phyloP scores from a whole-genome alignment of 202 grass and related monocot species.

The Panicum virgatum region DNA sequence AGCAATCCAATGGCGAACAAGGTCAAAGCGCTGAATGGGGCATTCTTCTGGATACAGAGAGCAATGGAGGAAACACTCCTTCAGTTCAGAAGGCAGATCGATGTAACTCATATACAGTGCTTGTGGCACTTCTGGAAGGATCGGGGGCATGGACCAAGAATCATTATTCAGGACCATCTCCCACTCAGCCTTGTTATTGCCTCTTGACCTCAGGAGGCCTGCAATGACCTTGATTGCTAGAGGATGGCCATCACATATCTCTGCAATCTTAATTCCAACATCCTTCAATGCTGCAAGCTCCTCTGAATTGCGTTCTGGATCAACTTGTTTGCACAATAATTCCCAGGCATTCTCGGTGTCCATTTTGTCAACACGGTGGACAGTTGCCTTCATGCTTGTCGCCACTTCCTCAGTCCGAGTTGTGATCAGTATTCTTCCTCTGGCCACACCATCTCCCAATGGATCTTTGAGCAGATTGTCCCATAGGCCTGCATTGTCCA shows the following conservation, averaged over 20 bases:
- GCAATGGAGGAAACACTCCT: conserved; percentile 83
- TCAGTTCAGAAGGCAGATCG: conserved; percentile 71
- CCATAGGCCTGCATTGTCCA: conserved; percentile 63
- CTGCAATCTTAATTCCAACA: conserved; percentile 63
- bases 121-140: conserved; percentile 55
- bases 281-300: conserved; percentile 48
- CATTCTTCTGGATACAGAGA: conserved; percentile 67
- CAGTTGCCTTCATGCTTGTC: conserved; percentile 45
- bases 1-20: conserved; percentile 77
- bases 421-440: conserved; percentile 70
- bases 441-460: conserved; percentile 51
- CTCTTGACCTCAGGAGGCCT: conserved; percentile 64
- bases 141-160: conserved; percentile 47
- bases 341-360: conserved; percentile 48
- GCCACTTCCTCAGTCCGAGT: conserved; percentile 52
- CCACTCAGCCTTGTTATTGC: conserved; percentile 57
- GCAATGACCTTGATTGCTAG: conserved; percentile 71
- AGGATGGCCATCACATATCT: conserved; percentile 75
- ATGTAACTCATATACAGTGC: conserved; percentile 77
- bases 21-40: conserved; percentile 50
- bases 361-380: conserved; percentile 67
- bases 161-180: conserved; percentile 60
- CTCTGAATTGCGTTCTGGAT: conserved; percentile 36
- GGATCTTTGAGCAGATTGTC: conserved; percentile 67
- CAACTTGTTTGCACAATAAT: conserved; percentile 50